These are phyloP conservation scores for Ophiocordyceps sinensis DNA, from an alignment of 2,329 filamentous ascomycete species.

Conservation along the genomic window DNA sequence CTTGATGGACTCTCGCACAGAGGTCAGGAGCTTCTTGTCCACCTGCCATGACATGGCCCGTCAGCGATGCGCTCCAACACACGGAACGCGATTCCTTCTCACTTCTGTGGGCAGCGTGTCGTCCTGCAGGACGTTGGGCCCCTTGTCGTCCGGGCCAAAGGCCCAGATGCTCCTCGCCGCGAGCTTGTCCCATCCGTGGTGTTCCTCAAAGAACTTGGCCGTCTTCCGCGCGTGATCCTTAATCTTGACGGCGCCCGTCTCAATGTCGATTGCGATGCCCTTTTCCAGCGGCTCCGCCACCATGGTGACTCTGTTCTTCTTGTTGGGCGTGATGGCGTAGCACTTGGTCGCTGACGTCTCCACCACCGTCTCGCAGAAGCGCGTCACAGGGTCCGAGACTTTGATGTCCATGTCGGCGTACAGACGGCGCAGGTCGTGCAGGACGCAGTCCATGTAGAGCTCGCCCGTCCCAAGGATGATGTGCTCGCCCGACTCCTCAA, in stretches of 20 bases:
- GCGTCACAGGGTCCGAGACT: conserved; percentile 91
- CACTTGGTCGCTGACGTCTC: conserved; percentile 97
- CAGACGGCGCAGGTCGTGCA: conserved; percentile 83
- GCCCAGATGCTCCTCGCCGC: conserved; percentile 95
- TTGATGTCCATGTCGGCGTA: conserved; percentile 99
- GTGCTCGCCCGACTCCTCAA: conserved; percentile 95
- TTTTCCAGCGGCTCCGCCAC: conserved; percentile 91
- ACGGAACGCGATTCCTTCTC: conserved; percentile 13
- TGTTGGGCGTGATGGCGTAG: conserved; percentile 95
- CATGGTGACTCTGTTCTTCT: conserved; percentile 99
- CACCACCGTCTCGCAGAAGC: conserved; percentile 95
- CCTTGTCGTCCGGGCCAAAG: conserved; percentile 89
- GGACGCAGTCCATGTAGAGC: conserved; percentile 98
- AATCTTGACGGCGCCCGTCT: conserved; percentile 79
- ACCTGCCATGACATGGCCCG: conserved; percentile 34
- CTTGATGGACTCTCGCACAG: conserved; percentile 80
- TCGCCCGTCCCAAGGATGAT: conserved; percentile 91
- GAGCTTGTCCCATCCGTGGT: conserved; percentile 92
- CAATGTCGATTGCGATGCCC: conserved; percentile 89
- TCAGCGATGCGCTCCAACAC: not conserved
- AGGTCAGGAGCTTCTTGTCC: conserved; percentile 78
- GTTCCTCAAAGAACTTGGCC: conserved; percentile 93
- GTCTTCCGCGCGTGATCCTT: conserved; percentile 85
- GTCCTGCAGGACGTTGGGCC: conserved; percentile 91
- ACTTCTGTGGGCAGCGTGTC: conserved; percentile 85